Conservation (phyloP, 2,329 filamentous ascomycete species). For the Lasiodiplodia theobromae region DNA sequence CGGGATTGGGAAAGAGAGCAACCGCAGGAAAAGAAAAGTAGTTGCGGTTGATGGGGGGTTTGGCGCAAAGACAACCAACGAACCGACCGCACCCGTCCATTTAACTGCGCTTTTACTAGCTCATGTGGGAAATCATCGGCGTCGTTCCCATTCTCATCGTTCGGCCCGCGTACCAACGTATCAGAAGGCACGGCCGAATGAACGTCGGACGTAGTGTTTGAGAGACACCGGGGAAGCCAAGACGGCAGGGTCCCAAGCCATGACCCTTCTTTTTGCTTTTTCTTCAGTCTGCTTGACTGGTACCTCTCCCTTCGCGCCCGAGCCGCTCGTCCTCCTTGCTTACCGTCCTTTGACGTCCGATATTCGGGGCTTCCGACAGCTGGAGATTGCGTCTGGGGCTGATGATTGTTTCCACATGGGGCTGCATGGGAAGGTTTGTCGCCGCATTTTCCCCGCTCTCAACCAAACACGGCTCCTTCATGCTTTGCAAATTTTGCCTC, state of each 20-base stretch:
- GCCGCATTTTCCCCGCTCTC: neutral
- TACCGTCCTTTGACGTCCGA: neutral
- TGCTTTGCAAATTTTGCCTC: neutral
- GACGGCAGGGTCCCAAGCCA: neutral
- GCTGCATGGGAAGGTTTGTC: neutral
- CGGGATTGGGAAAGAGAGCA: neutral
- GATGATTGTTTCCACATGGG: neutral
- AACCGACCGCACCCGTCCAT: neutral
- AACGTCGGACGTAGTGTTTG: neutral
- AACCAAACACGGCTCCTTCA: neutral
- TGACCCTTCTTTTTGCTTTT: neutral
- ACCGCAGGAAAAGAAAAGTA: neutral
- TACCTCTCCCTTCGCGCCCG: neutral
- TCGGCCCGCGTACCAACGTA: neutral
- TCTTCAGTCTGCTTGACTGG: neutral
- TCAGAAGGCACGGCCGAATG: neutral
- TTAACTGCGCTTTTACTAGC: neutral
- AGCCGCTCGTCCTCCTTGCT: neutral
- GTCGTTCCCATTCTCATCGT: neutral
- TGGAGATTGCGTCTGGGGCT: neutral
- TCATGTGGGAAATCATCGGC: neutral
- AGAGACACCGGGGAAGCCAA: neutral
- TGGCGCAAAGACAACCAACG: neutral
- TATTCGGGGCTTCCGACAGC: neutral
- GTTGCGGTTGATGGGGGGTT: neutral